These are phyloP conservation scores for Delonix regia DNA, from an alignment of 306 rosid genomes.

Conservation along the genomic window DNA sequence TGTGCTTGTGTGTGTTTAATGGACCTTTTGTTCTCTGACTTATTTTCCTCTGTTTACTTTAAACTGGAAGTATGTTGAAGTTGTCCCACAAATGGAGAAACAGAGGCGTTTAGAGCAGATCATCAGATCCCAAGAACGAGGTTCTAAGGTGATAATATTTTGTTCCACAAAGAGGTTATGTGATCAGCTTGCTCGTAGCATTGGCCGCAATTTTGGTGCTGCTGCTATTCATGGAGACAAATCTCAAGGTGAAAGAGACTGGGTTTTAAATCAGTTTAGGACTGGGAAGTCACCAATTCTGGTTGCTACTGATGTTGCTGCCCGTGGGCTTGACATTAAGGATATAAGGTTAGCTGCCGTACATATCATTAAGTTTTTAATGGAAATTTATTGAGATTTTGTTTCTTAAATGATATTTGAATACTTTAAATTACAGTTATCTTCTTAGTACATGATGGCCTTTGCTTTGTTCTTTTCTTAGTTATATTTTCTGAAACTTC, in stretches of 20 bases:
- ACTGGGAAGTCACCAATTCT: slow-evolving; percentile 89
- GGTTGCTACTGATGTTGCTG: slow-evolving; percentile 99
- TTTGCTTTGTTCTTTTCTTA: slow-evolving; percentile 15
- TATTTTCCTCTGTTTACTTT: background rate
- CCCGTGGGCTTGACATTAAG: slow-evolving; percentile 98
- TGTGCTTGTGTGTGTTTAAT: background rate
- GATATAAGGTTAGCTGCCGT: slow-evolving; percentile 79
- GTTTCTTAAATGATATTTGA: background rate
- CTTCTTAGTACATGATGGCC: slow-evolving; percentile 12
- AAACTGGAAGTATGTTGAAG: slow-evolving; percentile 82
- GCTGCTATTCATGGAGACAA: slow-evolving; percentile 99
- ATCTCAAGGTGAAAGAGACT: slow-evolving; percentile 95
- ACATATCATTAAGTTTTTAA: background rate
- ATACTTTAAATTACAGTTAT: slow-evolving; percentile 22
- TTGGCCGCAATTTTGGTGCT: slow-evolving; percentile 92
- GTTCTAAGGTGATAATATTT: slow-evolving; percentile 87
- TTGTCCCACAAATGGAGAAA: slow-evolving; percentile 97
- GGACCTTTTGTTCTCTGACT: slow-evolving; percentile 14
- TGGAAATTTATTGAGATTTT: background rate
- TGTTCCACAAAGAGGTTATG: slow-evolving; percentile 97
- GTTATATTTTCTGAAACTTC: background rate
- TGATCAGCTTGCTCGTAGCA: slow-evolving; percentile 89
- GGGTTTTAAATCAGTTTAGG: slow-evolving; percentile 90
- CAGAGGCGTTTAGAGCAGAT: slow-evolving; percentile 98
- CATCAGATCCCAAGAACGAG: slow-evolving; percentile 88